phyloP scores from a whole-genome alignment of 2,329 filamentous ascomycete genomes.

The Cordyceps cateniannulata region DNA sequence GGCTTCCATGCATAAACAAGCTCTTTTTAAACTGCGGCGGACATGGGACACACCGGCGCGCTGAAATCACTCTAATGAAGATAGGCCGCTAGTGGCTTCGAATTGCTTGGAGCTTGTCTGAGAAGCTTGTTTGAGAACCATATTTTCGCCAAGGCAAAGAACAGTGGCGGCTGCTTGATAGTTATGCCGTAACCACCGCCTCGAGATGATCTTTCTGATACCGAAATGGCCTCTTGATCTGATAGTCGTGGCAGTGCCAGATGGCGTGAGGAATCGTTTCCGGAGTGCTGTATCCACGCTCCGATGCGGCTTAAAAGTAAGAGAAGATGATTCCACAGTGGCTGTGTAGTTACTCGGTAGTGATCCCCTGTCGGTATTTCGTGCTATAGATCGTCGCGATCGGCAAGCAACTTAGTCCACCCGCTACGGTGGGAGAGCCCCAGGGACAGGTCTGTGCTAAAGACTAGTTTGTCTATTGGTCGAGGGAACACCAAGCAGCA shows the following conservation, averaged over 20 bases:
- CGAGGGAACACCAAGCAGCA: background rate
- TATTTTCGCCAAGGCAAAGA: too few relatives aligned
- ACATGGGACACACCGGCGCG: too few relatives aligned
- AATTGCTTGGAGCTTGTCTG: background rate
- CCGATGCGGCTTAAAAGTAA: background rate
- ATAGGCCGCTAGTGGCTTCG: background rate
- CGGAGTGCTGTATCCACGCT: background rate
- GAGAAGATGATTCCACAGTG: background rate
- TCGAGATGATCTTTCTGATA: too few relatives aligned
- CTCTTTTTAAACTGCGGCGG: background rate
- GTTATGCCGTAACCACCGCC: too few relatives aligned
- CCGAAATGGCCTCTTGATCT: background rate
- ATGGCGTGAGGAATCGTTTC: background rate
- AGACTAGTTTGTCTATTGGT: background rate
- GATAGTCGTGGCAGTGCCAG: background rate
- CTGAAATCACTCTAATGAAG: background rate
- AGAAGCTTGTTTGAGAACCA: background rate
- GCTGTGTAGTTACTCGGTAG: background rate
- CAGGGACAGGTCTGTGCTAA: background rate
- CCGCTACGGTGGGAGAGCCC: background rate
- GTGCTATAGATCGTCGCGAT: constrained; percentile 1
- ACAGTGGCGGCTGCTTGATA: too few relatives aligned
- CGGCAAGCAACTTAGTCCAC: too few relatives aligned
- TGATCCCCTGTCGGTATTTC: background rate
- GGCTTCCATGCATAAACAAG: background rate